phyloP scores from a whole-genome alignment of 768 basidiomycete genomes.

The Gyrodon lividus region DNA sequence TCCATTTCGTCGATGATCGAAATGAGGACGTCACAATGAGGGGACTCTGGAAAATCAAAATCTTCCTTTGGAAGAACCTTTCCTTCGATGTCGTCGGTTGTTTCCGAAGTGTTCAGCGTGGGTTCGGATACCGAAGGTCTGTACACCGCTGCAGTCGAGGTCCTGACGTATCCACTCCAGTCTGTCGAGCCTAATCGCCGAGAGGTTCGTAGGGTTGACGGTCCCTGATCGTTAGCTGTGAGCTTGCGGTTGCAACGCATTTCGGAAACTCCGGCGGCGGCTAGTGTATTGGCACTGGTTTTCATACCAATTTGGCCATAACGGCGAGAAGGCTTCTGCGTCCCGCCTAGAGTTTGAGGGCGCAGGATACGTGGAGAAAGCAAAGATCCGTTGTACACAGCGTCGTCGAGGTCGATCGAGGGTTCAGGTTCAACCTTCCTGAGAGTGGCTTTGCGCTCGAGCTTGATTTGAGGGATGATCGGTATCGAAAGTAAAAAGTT shows the following conservation, averaged over 20 bases:
- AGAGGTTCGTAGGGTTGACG: not conserved
- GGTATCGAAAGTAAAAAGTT: slow-evolving; percentile 26
- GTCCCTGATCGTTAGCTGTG: not conserved
- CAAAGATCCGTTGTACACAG: slow-evolving; percentile 1
- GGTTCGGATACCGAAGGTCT: slow-evolving; percentile 15
- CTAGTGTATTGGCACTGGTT: not conserved
- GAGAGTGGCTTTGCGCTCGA: slow-evolving; percentile 26
- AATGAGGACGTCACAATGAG: slow-evolving; percentile 12
- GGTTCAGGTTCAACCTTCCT: slow-evolving; percentile 7
- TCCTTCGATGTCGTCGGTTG: slow-evolving; percentile 6
- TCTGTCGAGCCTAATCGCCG: not conserved
- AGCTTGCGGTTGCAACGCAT: not conserved
- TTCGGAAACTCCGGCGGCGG: not conserved
- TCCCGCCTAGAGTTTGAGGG: slow-evolving; percentile 9
- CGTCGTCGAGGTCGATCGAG: not conserved
- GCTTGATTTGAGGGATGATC: slow-evolving; percentile 26
- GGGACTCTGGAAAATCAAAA: slow-evolving; percentile 2
- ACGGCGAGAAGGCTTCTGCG: slow-evolving; percentile 21
- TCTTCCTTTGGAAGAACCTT: slow-evolving; percentile 3
- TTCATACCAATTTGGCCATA: slow-evolving; percentile 7
- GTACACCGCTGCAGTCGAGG: not conserved
- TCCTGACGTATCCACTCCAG: not conserved
- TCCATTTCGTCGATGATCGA: slow-evolving; percentile 12
- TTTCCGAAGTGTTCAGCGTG: not conserved
- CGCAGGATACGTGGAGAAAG: slow-evolving; percentile 23